Evolutionary conservation across 1,284 basidiomycete genomes (phyloP), one percentile per base, ranked within the genome.

Genomic region (Moesziomyces sp.): DNA sequence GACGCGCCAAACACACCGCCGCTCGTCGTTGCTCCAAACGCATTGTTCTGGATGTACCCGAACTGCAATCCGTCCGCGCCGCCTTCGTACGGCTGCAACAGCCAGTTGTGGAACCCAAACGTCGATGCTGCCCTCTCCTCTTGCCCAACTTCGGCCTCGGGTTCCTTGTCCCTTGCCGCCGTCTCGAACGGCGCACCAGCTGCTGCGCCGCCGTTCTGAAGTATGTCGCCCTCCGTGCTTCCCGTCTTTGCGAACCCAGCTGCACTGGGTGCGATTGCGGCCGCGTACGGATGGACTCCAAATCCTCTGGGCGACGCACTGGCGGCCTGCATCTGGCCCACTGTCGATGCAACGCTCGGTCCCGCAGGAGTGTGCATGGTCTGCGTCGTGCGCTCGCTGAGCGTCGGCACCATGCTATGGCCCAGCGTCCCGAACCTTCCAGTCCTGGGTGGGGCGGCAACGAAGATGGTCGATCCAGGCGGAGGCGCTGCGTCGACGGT

Each of bases 71-170:
- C 47, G 18, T 68, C 65, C 0, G 65, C 53, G 1, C 71, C 71
- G 11, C 71, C 71, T 24, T 74, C 71, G 47, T 74, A 74, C 18
- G 71, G 71, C 42, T 68, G 71, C 13, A 74, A 51, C 1, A 74
- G 54, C 64, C 65, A 74, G 26, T 74, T 68, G 65, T 74, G 71
- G 28, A 74, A 74, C 14, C 71, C 71, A 16, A 74, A 74, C 19
- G 71, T 54, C 7, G 66, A 59, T 3, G 55, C 54, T 21, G 42
- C n/a, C 45, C 47, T 40, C 19, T 56, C 46, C 19, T 44, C 28
- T 19, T 46, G 11, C 21, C 44, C 53, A 2, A 34, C 53, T 3
- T 34, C 43, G 18, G 52, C 28, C n/a, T 43, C 44, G 14, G 23
- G 21, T 18, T 53, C 45, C 28, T 30, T 49, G 2, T 52, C 14